These are phyloP conservation scores for Solanum sitiens DNA, from an alignment of 257 asterid species.

Conservation along the genomic window DNA sequence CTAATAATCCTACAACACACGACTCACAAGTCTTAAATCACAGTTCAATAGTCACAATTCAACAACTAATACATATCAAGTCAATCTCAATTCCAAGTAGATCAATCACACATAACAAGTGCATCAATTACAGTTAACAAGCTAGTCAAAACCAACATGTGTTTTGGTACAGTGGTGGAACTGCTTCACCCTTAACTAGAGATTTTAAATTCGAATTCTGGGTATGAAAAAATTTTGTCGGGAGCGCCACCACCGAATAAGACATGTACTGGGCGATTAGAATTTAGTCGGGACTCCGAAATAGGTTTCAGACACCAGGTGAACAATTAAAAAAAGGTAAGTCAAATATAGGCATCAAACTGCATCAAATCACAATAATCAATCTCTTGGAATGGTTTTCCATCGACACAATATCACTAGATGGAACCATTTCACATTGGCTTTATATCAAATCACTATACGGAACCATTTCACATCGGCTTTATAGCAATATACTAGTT, in stretches of 20 bases:
- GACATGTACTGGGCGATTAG: neutral
- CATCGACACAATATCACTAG: too few species aligned
- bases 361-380: neutral
- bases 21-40: neutral
- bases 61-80: neutral
- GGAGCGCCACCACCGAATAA: neutral
- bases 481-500: too few species aligned
- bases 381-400: neutral
- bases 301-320: too few species aligned
- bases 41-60: neutral
- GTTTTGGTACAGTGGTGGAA: neutral
- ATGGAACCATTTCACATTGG: too few species aligned
- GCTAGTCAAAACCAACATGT: neutral
- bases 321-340: too few species aligned
- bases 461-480: too few species aligned
- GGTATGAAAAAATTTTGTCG: neutral
- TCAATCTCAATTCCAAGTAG: neutral
- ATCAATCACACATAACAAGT: neutral
- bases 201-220: neutral
- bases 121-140: too few species aligned
- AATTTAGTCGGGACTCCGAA: neutral
- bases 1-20: neutral
- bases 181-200: neutral
- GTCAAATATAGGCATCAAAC: neutral
- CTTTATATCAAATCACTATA: too few species aligned